phyloP scores from a whole-genome alignment of 768 basidiomycete genomes.

The Termitomyces titanicus region DNA sequence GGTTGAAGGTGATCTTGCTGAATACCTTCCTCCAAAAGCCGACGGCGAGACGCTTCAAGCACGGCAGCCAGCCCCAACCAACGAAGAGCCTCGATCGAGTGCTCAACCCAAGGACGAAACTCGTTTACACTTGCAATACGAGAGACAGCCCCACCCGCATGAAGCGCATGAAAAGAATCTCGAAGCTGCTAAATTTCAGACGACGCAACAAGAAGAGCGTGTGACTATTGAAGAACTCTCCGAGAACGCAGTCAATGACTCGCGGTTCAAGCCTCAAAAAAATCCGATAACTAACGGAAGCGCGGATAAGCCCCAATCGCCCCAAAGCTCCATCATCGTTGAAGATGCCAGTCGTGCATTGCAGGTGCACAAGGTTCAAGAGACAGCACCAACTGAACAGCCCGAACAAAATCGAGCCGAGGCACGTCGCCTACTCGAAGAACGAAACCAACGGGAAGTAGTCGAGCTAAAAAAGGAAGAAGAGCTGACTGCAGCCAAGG shows the following conservation, averaged over 20 bases:
- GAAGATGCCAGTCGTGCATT: constrained; percentile 2
- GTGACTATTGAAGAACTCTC: not conserved
- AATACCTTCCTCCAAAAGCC: not conserved
- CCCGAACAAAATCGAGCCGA: constrained; percentile 3
- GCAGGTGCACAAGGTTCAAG: constrained; percentile 4
- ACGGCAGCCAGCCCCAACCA: not conserved
- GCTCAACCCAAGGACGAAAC: not conserved
- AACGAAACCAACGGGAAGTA: constrained; percentile 7
- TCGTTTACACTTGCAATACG: not conserved
- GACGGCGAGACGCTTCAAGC: not conserved
- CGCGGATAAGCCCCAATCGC: not conserved
- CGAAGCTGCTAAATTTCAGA: constrained; percentile 6
- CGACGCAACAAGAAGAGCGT: constrained; percentile 2
- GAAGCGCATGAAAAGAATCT: constrained; percentile 4
- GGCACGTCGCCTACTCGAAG: not conserved
- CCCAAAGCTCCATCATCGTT: not conserved
- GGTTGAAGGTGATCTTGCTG: not conserved
- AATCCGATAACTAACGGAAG: not conserved
- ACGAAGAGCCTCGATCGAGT: not conserved
- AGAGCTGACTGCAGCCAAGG: constrained; percentile 10
- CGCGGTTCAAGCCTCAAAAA: not conserved
- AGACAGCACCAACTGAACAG: not conserved
- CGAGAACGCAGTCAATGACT: not conserved
- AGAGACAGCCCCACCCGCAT: constrained; percentile 4
- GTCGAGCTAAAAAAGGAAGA: constrained; percentile 16